Evolutionary conservation across 805 yeast species (phyloP), one percentile per base, ranked within the genome.

Genomic region (Metschnikowia reukaufii): DNA sequence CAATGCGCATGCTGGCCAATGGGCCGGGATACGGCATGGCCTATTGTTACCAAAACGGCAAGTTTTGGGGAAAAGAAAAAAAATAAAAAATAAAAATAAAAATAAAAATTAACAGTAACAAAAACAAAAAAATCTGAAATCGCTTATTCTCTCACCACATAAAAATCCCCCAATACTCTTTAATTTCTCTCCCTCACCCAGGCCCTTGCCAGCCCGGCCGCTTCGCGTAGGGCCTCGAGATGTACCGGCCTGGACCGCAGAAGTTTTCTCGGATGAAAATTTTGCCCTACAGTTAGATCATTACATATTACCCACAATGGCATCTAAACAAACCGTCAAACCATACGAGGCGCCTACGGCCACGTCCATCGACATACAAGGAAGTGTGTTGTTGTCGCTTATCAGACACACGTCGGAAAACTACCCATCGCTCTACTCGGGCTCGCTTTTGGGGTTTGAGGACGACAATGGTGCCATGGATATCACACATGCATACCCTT

Each of bases 361-460:
- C 33, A 62, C 61, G 17, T 53, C 72, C 31, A 68, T 78, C 49
- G 72, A 71, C 45, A 64, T 79, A 35, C 76, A 76, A 53, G 79
- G 83, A 21, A 72, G 80, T 44, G 76, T 69, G 60, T 75, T 69
- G 77, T 82, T 55, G 56, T 82, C 83, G 54, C 73, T 87, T 47
- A 71, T 83, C 56, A 82, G 83, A 64, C 86, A 84, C 62, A 81
- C 87, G 8, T 73, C 86, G 17, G 86, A 82, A 46, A 67, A 77
- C 56, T 76, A 72, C 59, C 87, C 90, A 36, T 72, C 80, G 34
- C 68, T 81, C 21, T 83, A 77, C 49, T 73, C 83, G 23, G 96
- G 96, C 17, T 82, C 88, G 32, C 72, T 88, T 45, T 79, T 83
- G 47, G 96, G 96, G n/a, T 72, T 83, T 49, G 88, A 84, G 61